Evolutionary conservation across 1,284 basidiomycete genomes (phyloP), one percentile per base, ranked within the genome.

Genomic region (Leccinum pallidistipes): DNA sequence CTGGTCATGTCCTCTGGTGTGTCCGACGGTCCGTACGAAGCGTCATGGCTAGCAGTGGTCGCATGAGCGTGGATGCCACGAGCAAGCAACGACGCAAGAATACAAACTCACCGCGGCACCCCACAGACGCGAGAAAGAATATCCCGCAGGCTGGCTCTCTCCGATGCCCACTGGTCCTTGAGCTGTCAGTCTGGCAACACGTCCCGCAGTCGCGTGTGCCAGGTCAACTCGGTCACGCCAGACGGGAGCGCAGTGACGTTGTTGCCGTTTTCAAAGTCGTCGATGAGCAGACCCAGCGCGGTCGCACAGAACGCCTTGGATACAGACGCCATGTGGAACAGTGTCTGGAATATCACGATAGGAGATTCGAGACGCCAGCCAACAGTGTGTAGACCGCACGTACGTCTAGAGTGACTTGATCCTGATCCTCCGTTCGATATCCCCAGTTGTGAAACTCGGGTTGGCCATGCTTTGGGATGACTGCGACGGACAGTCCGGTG

Each of bases 261-360:
- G 16, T 63, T 66, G 3, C 76, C 72, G 4, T 68, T 63, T 2
- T 69, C 69, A 62, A 74, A 78, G 62, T 80, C 75, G 31, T 78
- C 74, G 21, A 79, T 76, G 9, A 81, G 71, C 11, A 81, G 71
- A 0, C 80, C 79, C 3, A 81, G 57, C 2, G 77, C 67, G 0
- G 70, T 71, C 1, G 73, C 70, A n/a, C 79, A 69, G 65, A 81
- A 81, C 1, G 76, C 75, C 60, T 81, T 79, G 21, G 76, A 78
- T 52, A 72, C 70, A 0, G 75, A 77, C 1, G 67, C 78, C 31
- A 80, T 67, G 43, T 67, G 64, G 63, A 80, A 78, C 12, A 78
- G 57, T 0, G 79, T 81, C 79, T 81, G 40, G 0, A 50, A 58
- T 14, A 16, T 24, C 14, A 7, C 3, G 24, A 24, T 24, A 24